phyloP scores from a whole-genome alignment of 192 early-diverging fungal genomes.

The Linnemannia exigua region DNA sequence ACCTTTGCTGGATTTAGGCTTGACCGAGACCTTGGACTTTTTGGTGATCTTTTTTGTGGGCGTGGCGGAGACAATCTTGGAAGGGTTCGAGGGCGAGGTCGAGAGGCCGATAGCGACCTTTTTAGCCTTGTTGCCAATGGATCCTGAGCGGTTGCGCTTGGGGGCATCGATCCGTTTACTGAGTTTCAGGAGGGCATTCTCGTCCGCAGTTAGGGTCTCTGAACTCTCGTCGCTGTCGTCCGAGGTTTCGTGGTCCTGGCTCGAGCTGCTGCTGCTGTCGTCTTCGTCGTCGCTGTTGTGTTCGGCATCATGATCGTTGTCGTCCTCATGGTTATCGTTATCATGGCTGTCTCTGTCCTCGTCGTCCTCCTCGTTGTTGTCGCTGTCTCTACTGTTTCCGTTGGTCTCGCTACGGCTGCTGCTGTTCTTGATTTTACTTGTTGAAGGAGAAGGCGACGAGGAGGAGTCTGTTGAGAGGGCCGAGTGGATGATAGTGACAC shows the following conservation, averaged over 20 bases:
- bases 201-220: not conserved
- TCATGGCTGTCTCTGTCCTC: not conserved
- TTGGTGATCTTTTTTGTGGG: constrained; percentile 53
- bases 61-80: constrained; percentile 47
- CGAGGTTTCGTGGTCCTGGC: constrained; percentile 37
- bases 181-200: not conserved
- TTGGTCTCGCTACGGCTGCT: not conserved
- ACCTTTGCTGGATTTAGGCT: constrained; percentile 47
- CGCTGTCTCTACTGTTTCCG: constrained; percentile 6
- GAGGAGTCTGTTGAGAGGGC: not conserved
- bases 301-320: not conserved
- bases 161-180: constrained; percentile 1
- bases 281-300: constrained; percentile 19
- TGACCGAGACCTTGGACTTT: constrained; percentile 46
- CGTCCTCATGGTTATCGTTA: constrained; percentile 11
- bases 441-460: not conserved
- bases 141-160: constrained; percentile 32
- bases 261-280: constrained; percentile 2
- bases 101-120: constrained; percentile 15
- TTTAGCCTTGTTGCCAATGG: constrained; percentile 9
- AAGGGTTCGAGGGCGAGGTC: constrained; percentile 34
- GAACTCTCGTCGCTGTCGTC: constrained; percentile 38
- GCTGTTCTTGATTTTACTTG: not conserved
- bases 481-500: constrained; percentile 4
- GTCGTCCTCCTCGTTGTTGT: not conserved